Percentiles rank a stretch among this genome's conserved stretches.
phyloP scores from a whole-genome alignment of 176 grass and related monocot species.

The Zizania latifolia region DNA sequence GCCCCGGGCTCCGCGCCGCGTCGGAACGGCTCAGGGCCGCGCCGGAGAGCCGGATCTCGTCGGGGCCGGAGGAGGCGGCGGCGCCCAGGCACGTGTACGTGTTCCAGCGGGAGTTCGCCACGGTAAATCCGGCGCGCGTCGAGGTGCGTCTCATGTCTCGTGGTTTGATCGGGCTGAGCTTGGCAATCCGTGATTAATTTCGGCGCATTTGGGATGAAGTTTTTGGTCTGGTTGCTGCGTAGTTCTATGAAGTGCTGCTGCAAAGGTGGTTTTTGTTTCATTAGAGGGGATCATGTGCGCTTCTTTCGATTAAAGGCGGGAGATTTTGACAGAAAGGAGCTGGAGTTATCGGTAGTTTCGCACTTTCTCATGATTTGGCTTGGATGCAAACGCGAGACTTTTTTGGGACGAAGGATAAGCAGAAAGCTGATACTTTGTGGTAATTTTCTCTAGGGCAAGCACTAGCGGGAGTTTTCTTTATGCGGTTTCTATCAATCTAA shows the following conservation, averaged over 20 bases:
- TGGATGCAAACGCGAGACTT: background rate
- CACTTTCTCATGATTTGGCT: background rate
- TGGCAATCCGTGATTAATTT: background rate
- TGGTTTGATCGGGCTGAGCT: background rate
- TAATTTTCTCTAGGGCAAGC: too few species aligned
- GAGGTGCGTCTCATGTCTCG: conserved; percentile 36
- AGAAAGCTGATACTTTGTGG: too few species aligned
- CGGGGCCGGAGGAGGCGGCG: conserved; percentile 21
- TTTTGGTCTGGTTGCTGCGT: background rate
- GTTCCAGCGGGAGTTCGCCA: conserved; percentile 88
- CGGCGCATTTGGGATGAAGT: background rate
- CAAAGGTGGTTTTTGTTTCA: background rate
- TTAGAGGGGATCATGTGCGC: background rate
- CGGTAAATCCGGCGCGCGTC: conserved; percentile 65
- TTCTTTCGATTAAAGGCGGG: background rate
- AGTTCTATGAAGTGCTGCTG: background rate
- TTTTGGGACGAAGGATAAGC: background rate
- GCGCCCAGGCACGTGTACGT: conserved; percentile 59
- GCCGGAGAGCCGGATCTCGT: conserved; percentile 49
- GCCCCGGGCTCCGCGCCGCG: conserved; percentile 38
- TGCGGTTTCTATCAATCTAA: background rate
- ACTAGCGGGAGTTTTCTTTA: background rate
- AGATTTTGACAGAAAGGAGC: background rate
- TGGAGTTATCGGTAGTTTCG: background rate
- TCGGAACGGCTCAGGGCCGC: conserved; percentile 41